Conservation (phyloP, 768 basidiomycete genomes). For the Lentinula aciculospora region DNA sequence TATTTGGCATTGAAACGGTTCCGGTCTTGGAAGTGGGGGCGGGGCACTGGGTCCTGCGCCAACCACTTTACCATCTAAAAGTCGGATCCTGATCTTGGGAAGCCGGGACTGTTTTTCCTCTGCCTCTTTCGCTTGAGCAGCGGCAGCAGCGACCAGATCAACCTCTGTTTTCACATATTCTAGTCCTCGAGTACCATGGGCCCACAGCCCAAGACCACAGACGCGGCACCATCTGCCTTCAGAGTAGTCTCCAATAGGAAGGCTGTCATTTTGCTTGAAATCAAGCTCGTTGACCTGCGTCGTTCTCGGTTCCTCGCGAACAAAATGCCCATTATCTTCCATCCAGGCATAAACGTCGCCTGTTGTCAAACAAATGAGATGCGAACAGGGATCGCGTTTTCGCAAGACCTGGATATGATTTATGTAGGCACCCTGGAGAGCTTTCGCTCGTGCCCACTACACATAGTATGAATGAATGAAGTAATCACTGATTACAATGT, state of each 20-base stretch:
- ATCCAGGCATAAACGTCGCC: conserved; percentile 45
- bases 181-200: not conserved
- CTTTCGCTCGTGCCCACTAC: conserved; percentile 45
- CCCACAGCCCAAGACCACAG: conserved; percentile 6
- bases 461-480: not conserved
- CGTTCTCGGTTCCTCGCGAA: conserved; percentile 14
- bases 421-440: conserved; percentile 36
- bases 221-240: conserved; percentile 7
- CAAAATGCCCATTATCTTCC: conserved; percentile 32
- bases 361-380: conserved; percentile 26
- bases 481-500: not conserved
- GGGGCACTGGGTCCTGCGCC: not conserved
- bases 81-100: not conserved
- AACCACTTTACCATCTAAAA: not conserved
- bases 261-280: not conserved
- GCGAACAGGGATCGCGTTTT: conserved; percentile 6
- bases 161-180: conserved; percentile 1
- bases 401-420: conserved; percentile 11
- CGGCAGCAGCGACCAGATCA: not conserved
- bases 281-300: conserved; percentile 1
- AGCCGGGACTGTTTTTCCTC: not conserved
- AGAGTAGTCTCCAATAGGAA: not conserved
- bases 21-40: not conserved
- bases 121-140: not conserved
- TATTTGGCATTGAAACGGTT: conserved; percentile 2